phyloP scores from a whole-genome alignment of 257 asterid species.

The Plantago major region DNA sequence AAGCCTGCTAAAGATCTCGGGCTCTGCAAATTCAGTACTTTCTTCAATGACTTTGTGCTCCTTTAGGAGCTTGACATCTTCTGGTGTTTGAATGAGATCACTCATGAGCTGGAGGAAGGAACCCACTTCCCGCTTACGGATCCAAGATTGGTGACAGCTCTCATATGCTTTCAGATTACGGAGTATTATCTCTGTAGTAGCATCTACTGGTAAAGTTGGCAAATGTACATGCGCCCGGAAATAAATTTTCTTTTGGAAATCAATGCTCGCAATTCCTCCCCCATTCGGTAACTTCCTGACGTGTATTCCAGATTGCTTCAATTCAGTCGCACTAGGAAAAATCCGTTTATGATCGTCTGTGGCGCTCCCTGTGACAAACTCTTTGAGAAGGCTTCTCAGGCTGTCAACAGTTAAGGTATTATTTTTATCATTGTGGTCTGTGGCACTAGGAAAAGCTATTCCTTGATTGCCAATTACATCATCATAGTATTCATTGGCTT shows the following conservation, averaged over 20 bases:
- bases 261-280: constrained; percentile 10
- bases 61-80: constrained; percentile 1
- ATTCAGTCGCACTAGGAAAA: constrained; percentile 14
- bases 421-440: too few species aligned
- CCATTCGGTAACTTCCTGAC: constrained; percentile 8
- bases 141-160: neutral
- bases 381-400: neutral
- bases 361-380: neutral
- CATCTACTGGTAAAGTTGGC: constrained; percentile 6
- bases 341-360: neutral
- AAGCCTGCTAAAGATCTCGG: neutral
- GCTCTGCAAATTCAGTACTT: neutral
- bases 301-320: neutral
- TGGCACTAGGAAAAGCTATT: neutral
- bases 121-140: neutral
- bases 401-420: neutral
- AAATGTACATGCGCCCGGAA: constrained; percentile 1
- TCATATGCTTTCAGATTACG: constrained; percentile 5
- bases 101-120: constrained; percentile 12
- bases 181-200: constrained; percentile 1
- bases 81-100: constrained; percentile 1
- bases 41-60: neutral
- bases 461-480: neutral
- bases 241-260: neutral
- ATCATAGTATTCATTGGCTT: neutral